These are phyloP conservation scores for Stentor coeruleus DNA, from an alignment of 73 alveolate species.

Conservation along the genomic window DNA sequence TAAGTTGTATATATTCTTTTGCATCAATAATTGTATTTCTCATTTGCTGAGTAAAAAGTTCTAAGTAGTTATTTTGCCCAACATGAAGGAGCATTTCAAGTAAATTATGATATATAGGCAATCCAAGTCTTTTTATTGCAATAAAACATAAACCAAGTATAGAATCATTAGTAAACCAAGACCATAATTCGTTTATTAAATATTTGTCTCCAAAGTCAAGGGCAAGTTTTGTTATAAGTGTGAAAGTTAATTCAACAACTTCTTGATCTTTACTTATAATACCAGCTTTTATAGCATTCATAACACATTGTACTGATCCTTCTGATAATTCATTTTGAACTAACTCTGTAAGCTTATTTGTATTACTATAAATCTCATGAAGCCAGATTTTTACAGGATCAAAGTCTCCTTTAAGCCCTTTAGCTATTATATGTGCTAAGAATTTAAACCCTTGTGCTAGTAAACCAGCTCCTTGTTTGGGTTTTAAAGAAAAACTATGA, in stretches of 20 bases:
- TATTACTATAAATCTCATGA: constrained; percentile 54
- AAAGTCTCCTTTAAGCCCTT: constrained; percentile 85
- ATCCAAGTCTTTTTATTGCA: constrained; percentile 70
- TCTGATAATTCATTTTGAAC: constrained; percentile 34
- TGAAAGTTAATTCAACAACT: constrained; percentile 49
- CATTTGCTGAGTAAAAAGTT: constrained; percentile 38
- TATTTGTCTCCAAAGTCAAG: constrained; percentile 60
- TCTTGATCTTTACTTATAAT: constrained; percentile 60
- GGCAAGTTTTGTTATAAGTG: constrained; percentile 58
- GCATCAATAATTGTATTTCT: constrained; percentile 37
- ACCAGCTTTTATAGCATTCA: constrained; percentile 63
- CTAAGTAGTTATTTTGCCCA: constrained; percentile 46
- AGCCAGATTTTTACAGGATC: constrained; percentile 67
- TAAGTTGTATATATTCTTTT: constrained; percentile 35
- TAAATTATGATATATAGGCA: constrained; percentile 46
- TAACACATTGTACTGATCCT: constrained; percentile 24
- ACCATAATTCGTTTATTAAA: constrained; percentile 63
- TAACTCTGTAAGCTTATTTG: constrained; percentile 33
- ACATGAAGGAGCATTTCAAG: constrained; percentile 33
- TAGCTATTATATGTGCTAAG: constrained; percentile 71
- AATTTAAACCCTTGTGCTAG: constrained; percentile 70
- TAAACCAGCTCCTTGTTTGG: constrained; percentile 74
- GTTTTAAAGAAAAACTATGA: constrained; percentile 47
- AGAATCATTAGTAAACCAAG: constrained; percentile 75
- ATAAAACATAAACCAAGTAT: constrained; percentile 71